phyloP scores from a whole-genome alignment of 1,284 basidiomycete genomes.

The Termitomyces sp. region DNA sequence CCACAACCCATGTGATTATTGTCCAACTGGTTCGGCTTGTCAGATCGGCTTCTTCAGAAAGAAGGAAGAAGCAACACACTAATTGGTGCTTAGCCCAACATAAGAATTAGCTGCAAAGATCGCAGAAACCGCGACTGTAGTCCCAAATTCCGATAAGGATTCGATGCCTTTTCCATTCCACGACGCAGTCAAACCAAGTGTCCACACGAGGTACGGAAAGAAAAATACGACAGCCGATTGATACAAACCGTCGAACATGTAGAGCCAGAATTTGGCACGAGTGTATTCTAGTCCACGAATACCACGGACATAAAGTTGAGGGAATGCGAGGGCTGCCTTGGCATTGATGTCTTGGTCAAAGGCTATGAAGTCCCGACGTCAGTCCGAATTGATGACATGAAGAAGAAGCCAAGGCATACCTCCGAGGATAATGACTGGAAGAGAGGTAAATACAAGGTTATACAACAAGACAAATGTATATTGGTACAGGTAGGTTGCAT shows the following conservation, averaged over 20 bases:
- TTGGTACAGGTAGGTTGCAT: conserved; percentile 93
- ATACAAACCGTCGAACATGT: conserved; percentile 93
- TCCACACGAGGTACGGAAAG: conserved; percentile 82
- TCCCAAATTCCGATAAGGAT: conserved; percentile 86
- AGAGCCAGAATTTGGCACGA: conserved; percentile 86
- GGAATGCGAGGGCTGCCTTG: conserved; percentile 85
- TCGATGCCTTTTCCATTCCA: conserved; percentile 75
- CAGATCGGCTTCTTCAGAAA: background rate
- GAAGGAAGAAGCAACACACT: conserved; percentile 53
- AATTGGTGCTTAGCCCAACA: conserved; percentile 84
- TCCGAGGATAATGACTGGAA: conserved; percentile 89
- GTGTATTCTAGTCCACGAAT: conserved; percentile 94
- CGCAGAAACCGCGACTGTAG: conserved; percentile 82
- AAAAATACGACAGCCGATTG: conserved; percentile 91
- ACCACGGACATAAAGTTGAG: conserved; percentile 90
- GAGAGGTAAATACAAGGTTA: conserved; percentile 91
- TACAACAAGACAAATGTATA: conserved; percentile 91
- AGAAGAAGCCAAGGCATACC: conserved; percentile 39
- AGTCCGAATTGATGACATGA: conserved; percentile 8
- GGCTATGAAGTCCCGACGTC: conserved; percentile 38
- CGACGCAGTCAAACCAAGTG: conserved; percentile 54
- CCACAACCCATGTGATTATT: conserved; percentile 76
- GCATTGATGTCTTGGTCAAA: conserved; percentile 97
- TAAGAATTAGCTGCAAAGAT: conserved; percentile 86
- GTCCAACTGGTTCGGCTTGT: conserved; percentile 64